phyloP scores from a whole-genome alignment of 169 alveolate genomes.

The Eimeria sp. region DNA sequence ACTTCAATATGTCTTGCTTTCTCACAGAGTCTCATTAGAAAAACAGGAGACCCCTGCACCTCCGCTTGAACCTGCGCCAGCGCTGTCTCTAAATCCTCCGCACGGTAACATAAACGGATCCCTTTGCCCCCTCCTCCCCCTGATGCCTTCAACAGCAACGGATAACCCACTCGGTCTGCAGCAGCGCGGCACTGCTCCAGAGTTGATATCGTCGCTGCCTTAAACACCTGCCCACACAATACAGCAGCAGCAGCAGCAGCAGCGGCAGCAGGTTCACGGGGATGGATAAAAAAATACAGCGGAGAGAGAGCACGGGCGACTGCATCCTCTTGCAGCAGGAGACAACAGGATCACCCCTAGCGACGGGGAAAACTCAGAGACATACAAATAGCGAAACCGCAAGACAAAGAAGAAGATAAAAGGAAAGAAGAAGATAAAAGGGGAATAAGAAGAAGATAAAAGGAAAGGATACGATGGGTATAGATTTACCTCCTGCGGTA shows the following conservation, averaged over 20 bases:
- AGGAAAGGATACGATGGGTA: too few species aligned
- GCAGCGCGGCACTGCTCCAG: conserved; percentile 91
- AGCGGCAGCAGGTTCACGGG: not conserved
- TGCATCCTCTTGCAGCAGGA: too few species aligned
- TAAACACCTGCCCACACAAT: conserved; percentile 74
- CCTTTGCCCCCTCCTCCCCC: conserved; percentile 99
- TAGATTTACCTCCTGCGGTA: conserved; percentile 62
- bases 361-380: too few species aligned
- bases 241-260: conserved; percentile 19
- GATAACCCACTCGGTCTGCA: conserved; percentile 96
- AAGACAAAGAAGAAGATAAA: not conserved
- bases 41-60: conserved; percentile 89
- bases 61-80: conserved; percentile 85
- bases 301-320: not conserved
- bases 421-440: not conserved
- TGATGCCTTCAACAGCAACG: conserved; percentile 97
- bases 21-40: conserved; percentile 88
- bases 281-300: too few species aligned
- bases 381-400: not conserved
- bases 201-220: conserved; percentile 86
- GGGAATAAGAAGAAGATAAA: not conserved
- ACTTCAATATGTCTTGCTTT: conserved; percentile 92
- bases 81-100: conserved; percentile 88
- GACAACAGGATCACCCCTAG: too few species aligned
- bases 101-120: conserved; percentile 90